Evolutionary conservation across 2,329 filamentous ascomycete genomes (phyloP).

Genomic region (Scopulariopsis brevicaulis): DNA sequence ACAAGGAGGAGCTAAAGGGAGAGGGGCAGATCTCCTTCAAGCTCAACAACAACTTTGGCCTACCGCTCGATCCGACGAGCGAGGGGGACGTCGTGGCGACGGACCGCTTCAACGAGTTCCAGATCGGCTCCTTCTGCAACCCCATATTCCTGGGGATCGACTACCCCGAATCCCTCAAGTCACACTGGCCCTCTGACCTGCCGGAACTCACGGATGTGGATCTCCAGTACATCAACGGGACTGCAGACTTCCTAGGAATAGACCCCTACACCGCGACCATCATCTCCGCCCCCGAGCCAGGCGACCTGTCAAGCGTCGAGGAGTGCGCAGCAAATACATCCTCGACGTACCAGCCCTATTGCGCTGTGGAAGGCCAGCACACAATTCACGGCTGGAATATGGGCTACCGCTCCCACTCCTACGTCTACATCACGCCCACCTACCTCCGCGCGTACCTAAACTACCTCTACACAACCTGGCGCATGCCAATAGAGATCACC

Average conservation of each 20-base stretch:
- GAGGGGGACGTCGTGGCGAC: slow-evolving; percentile 28
- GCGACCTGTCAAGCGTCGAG: slow-evolving; percentile 21
- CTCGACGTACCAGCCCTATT: not conserved
- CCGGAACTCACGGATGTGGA: slow-evolving; percentile 31
- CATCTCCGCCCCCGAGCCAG: slow-evolving; percentile 29
- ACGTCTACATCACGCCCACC: slow-evolving; percentile 46
- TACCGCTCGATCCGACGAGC: slow-evolving; percentile 28
- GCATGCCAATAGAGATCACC: slow-evolving; percentile 30
- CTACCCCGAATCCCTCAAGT: slow-evolving; percentile 25
- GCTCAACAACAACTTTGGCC: slow-evolving; percentile 36
- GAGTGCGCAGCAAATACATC: slow-evolving; percentile 32
- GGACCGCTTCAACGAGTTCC: slow-evolving; percentile 32
- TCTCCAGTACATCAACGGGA: slow-evolving; percentile 34
- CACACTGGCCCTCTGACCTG: not conserved
- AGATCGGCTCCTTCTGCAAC: slow-evolving; percentile 37
- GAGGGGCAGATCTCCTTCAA: slow-evolving; percentile 37
- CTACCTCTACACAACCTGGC: slow-evolving; percentile 50
- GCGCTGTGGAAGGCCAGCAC: not conserved
- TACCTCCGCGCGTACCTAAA: slow-evolving; percentile 44
- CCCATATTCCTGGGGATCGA: slow-evolving; percentile 38
- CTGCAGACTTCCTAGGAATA: slow-evolving; percentile 42
- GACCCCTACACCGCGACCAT: slow-evolving; percentile 47
- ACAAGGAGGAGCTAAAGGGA: slow-evolving; percentile 39
- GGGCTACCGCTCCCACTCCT: slow-evolving; percentile 26
- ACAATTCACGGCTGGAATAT: not conserved